Base-by-base conservation (phyloP, 2,329 filamentous ascomycete species). In the Ophiostoma piceae region DNA sequence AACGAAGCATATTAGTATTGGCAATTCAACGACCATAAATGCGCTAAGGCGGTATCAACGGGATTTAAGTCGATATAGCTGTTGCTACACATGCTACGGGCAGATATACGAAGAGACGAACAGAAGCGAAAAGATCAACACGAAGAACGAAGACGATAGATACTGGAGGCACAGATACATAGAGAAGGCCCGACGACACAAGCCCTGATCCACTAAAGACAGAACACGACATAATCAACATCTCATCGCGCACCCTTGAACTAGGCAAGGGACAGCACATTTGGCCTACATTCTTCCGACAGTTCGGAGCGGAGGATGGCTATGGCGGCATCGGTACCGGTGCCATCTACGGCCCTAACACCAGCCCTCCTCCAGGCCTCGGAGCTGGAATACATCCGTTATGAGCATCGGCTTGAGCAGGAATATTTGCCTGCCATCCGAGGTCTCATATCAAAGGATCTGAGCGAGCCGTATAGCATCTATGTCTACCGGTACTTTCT, bases 401-500 rank as follows among this genome's bases (percentile, higher is more conserved):
- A 90, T 75, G 81, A 87, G 71, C 87, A 89, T 77, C 78, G 79
- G 11, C 80, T 89, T 26, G 88, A 90, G 75, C 80, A 83, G 62
- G 78, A 85, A 77, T 86, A 95, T 77, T 88, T 99, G 60, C 88
- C 93, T 47, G 88, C 92, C 60, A 97, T 99, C 79, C 89, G 94
- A 69, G 89, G 94, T 70, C 82, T 99, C 77, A 99, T 99, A 76
- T 95, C 94, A 64, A 96, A 94, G 76, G 95, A 98, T 78, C 85
- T 99, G 67, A 98, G 94, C 75, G 95, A 99, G 79, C 95, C 95
- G 1, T 99, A 99, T 79, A 98, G 94, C 80, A 98, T 99, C 78
- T 99, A 99, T 82, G 95, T 99, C 71, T 99, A 98, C 79, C 89
- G 95, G 41, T 99, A 99, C 79, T 99, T 99, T 76, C 83, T 99